phyloP scores from a whole-genome alignment of 768 basidiomycete species.

The Lentinus tigrinus region DNA sequence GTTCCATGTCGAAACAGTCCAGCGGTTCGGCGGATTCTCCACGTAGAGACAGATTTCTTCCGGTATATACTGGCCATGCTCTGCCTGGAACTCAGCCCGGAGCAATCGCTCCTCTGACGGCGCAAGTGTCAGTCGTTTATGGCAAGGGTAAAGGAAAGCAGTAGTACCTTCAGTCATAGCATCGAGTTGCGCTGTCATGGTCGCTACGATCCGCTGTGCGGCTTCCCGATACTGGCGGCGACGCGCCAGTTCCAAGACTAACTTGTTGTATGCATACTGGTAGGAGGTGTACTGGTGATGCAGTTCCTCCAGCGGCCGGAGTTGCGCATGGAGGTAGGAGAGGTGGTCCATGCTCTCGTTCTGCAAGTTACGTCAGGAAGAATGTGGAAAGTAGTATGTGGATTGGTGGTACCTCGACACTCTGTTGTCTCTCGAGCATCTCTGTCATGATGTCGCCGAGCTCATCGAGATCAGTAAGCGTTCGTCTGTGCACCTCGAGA shows the following conservation, averaged over 20 bases:
- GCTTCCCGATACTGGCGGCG: slow-evolving; percentile 66
- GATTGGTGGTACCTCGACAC: slow-evolving; percentile 53
- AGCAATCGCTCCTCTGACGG: slow-evolving; percentile 64
- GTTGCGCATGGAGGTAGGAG: slow-evolving; percentile 54
- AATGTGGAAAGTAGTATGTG: background rate
- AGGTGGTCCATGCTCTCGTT: slow-evolving; percentile 53
- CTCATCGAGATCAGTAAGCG: slow-evolving; percentile 68
- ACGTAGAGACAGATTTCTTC: slow-evolving; percentile 80
- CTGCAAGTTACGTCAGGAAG: slow-evolving; percentile 31
- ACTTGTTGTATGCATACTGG: slow-evolving; percentile 69
- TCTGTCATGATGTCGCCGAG: slow-evolving; percentile 78
- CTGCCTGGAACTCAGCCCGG: slow-evolving; percentile 67
- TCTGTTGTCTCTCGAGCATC: slow-evolving; percentile 69
- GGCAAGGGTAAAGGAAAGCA: too few relatives aligned
- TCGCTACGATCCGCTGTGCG: slow-evolving; percentile 60
- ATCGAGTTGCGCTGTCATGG: slow-evolving; percentile 64
- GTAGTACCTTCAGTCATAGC: slow-evolving; percentile 69
- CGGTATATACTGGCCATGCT: slow-evolving; percentile 72
- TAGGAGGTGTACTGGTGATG: slow-evolving; percentile 68
- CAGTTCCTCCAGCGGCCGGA: slow-evolving; percentile 61
- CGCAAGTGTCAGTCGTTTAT: background rate
- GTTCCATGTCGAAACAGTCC: slow-evolving; percentile 61
- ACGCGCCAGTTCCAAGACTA: slow-evolving; percentile 71
- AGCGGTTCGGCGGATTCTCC: slow-evolving; percentile 69
- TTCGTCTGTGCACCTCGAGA: slow-evolving; percentile 47